Evolutionary conservation across 106 monocot genomes (phyloP).

Genomic region (Phalaenopsis aphrodite): DNA sequence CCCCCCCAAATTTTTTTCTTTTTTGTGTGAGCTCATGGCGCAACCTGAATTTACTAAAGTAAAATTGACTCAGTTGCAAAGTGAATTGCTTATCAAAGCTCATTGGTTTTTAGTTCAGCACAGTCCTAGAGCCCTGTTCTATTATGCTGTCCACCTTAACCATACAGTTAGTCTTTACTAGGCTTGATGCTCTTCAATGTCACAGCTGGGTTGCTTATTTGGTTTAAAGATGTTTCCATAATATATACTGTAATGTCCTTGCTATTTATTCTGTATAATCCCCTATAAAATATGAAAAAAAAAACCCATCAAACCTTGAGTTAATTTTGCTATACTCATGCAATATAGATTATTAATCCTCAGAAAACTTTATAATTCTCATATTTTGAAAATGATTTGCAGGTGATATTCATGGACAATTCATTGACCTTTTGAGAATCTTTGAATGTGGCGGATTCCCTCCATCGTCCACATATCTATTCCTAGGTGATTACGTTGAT

Average conservation of each 20-base stretch:
- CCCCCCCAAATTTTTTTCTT: too few species aligned
- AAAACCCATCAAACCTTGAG: too few species aligned
- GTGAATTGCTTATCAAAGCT: neutral
- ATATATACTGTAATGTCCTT: neutral
- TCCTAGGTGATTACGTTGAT: constrained; percentile 43
- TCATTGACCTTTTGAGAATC: constrained; percentile 27
- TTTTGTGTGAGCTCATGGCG: neutral
- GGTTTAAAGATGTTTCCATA: neutral
- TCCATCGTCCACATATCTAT: constrained; percentile 30
- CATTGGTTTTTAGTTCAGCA: neutral
- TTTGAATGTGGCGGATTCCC: constrained; percentile 37
- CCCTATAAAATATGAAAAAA: too few species aligned
- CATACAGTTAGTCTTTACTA: neutral
- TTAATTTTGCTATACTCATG: neutral
- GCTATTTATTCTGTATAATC: too few species aligned
- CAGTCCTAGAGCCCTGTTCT: neutral
- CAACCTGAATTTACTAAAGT: neutral
- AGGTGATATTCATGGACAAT: constrained; percentile 43
- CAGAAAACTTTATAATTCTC: neutral
- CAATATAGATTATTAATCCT: neutral
- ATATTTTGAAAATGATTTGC: neutral
- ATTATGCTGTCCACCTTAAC: neutral
- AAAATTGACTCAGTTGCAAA: neutral
- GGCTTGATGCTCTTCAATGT: neutral
- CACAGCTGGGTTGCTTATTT: neutral